phyloP scores from a whole-genome alignment of 805 yeast genomes.

The Hanseniaspora lachancei region DNA sequence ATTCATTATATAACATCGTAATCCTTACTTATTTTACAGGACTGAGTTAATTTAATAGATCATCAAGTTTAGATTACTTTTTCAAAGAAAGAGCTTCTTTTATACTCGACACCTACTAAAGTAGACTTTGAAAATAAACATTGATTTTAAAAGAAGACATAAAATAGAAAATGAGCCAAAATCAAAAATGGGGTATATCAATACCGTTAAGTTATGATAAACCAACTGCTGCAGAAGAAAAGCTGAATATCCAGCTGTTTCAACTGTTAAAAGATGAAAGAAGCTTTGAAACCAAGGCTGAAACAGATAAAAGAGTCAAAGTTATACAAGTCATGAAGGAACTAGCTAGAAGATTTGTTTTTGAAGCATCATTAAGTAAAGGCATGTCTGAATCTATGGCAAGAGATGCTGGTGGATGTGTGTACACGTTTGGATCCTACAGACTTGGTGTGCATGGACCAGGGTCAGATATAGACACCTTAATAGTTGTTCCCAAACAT shows the following conservation, averaged over 20 bases:
- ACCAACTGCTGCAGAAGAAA: slow-evolving; percentile 69
- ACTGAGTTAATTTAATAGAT: too few species aligned
- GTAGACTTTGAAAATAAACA: too few species aligned
- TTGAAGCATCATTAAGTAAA: slow-evolving; percentile 59
- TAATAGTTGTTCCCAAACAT: slow-evolving; percentile 95
- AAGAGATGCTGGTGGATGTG: slow-evolving; percentile 89
- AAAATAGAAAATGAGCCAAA: slow-evolving; percentile 4
- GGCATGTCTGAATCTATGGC: slow-evolving; percentile 98
- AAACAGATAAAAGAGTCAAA: slow-evolving; percentile 66
- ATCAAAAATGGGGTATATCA: slow-evolving; percentile 12
- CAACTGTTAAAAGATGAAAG: slow-evolving; percentile 69
- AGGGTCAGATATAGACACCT: slow-evolving; percentile 92
- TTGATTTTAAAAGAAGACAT: neutral
- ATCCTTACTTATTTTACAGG: too few species aligned
- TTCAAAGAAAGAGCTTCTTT: too few species aligned
- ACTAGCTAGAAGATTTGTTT: slow-evolving; percentile 70
- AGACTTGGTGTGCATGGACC: slow-evolving; percentile 95
- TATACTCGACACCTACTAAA: too few species aligned
- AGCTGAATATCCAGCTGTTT: slow-evolving; percentile 61
- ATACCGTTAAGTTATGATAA: slow-evolving; percentile 70
- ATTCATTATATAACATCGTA: too few species aligned
- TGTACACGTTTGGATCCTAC: slow-evolving; percentile 92
- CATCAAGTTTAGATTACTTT: too few species aligned
- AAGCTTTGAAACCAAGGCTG: slow-evolving; percentile 79
- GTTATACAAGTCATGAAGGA: slow-evolving; percentile 61